phyloP scores from a whole-genome alignment of 176 grass and related monocot genomes.

The Triticum monococcum region DNA sequence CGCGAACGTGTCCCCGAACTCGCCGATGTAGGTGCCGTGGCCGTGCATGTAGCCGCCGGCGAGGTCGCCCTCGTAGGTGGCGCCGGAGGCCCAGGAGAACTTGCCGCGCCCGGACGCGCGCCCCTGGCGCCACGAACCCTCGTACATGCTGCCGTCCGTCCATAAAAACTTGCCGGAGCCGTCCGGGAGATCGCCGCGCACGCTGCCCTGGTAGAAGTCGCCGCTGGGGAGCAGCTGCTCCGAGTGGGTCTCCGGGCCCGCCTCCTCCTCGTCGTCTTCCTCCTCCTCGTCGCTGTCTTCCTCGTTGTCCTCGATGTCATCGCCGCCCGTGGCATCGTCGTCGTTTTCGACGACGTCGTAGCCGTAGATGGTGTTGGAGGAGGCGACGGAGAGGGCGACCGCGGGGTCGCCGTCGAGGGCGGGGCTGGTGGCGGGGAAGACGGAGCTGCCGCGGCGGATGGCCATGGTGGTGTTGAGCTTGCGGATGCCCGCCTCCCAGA shows the following conservation, averaged over 20 bases:
- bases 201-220: slow-evolving; percentile 69
- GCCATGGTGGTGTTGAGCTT: slow-evolving; percentile 55
- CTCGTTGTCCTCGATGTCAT: slow-evolving; percentile 2
- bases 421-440: neutral
- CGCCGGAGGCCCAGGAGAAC: slow-evolving; percentile 75
- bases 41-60: slow-evolving; percentile 70
- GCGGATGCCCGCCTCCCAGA: slow-evolving; percentile 57
- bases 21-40: slow-evolving; percentile 64
- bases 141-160: slow-evolving; percentile 88
- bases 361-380: slow-evolving; percentile 46
- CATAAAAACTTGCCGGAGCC: slow-evolving; percentile 73
- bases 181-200: slow-evolving; percentile 39
- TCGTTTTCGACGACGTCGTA: slow-evolving; percentile 14
- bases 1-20: slow-evolving; percentile 68
- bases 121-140: slow-evolving; percentile 60
- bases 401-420: neutral
- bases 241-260: slow-evolving; percentile 30
- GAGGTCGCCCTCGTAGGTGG: slow-evolving; percentile 78
- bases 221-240: slow-evolving; percentile 55
- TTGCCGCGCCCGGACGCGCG: slow-evolving; percentile 65
- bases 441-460: slow-evolving; percentile 40
- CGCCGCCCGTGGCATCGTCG: neutral
- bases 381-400: slow-evolving; percentile 26
- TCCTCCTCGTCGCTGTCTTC: slow-evolving; percentile 4
- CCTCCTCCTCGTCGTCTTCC: neutral